Evolutionary conservation across 1,139 yeast species (phyloP).

Genomic region (Yamadazyma buinensis): DNA sequence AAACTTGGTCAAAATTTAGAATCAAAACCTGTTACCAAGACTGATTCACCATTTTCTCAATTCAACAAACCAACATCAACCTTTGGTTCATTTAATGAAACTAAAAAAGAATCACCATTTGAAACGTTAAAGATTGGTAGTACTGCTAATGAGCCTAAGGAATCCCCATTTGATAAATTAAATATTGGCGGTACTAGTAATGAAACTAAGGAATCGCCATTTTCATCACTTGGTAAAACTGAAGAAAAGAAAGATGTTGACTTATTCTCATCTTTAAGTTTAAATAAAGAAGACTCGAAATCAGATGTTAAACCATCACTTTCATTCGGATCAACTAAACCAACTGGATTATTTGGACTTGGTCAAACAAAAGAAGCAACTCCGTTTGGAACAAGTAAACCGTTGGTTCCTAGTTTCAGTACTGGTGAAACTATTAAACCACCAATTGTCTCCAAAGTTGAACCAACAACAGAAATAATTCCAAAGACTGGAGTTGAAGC

Average conservation of each 20-base stretch:
- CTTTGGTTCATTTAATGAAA: slow-evolving; percentile 1
- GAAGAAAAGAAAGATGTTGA: not conserved
- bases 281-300: too few relatives aligned
- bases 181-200: too few relatives aligned
- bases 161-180: slow-evolving; percentile 4
- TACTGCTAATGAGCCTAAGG: slow-evolving; percentile 1
- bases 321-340: too few relatives aligned
- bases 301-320: too few relatives aligned
- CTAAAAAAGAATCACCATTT: slow-evolving; percentile 10
- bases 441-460: too few relatives aligned
- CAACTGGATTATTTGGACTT: too few relatives aligned
- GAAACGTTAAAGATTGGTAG: too few relatives aligned
- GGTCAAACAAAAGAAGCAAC: slow-evolving; percentile 2
- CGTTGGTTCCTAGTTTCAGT: too few relatives aligned
- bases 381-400: slow-evolving; percentile 5
- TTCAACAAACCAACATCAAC: slow-evolving; percentile 1
- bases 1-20: not conserved
- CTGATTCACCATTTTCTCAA: slow-evolving; percentile 5
- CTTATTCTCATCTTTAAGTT: not conserved
- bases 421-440: too few relatives aligned
- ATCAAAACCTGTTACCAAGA: slow-evolving; percentile 1
- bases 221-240: not conserved
- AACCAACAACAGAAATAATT: too few relatives aligned
- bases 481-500: too few relatives aligned
- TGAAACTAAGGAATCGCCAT: slow-evolving; percentile 1